Evolutionary conservation across 2,329 filamentous ascomycete species (phyloP), one percentile per base, ranked within the genome.

Genomic region (Cyanodermella asteris): DNA sequence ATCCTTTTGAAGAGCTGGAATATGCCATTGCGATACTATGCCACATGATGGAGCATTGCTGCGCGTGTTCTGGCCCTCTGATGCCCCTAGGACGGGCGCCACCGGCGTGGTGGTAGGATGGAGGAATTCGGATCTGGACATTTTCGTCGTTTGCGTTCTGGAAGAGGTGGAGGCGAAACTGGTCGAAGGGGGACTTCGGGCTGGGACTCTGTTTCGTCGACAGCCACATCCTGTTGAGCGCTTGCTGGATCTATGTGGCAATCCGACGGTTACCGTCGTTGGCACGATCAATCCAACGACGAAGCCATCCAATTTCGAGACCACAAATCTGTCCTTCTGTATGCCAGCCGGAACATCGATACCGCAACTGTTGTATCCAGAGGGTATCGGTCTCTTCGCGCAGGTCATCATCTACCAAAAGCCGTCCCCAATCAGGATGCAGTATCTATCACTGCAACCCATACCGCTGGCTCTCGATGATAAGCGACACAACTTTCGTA

Each of bases 21-120:
- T 39, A 61, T 66, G n/a, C n/a, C n/a, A n/a, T n/a, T n/a, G n/a
- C n/a, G 61, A 52, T 57, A 67, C 59, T 47, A 71, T 71, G 65
- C 56, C 65, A 48, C 55, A 57, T 51, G 55, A 55, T 40, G 63
- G 87, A 77, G 82, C 77, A 43, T 61, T 94, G 58, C 80, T 94
- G 72, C 80, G 87, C 59, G 72, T 97, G 56, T 94, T 97, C 57
- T 97, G 87, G 87, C 90, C 87, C 41, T 75, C 75, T 42, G 82
- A 91, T 53, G 69, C 78, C 42, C 61, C 65, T 27, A 63, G 60
- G 47, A 75, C 72, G 28, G 64, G 68, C 37, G 59, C 65, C 29
- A 67, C 78, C 20, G 87, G 84, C 22, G 76, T 93, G 31, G 69
- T 97, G 35, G 76, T 97, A 23, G 87, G 87, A 42, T 97, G 84